Conservation (phyloP, 2,329 filamentous ascomycete species). For the Gaeumannomyces tritici region DNA sequence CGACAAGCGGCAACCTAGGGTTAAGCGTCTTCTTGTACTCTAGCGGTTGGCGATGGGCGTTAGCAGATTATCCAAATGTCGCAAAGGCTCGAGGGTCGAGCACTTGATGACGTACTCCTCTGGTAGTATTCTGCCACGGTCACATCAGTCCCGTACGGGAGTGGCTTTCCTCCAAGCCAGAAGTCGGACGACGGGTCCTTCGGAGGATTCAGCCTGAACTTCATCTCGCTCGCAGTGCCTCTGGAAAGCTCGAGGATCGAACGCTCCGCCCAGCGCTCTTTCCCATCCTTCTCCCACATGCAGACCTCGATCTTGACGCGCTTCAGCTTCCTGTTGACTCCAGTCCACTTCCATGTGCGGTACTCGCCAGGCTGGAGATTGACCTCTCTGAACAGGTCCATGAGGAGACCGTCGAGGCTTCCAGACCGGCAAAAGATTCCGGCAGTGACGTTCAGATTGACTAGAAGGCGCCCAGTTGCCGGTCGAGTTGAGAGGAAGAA, state of each 20-base stretch:
- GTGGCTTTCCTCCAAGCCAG: slow-evolving; percentile 15
- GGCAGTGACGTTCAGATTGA: slow-evolving; percentile 47
- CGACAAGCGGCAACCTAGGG: slow-evolving; percentile 48
- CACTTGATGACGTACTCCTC: slow-evolving; percentile 23
- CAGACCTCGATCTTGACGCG: not conserved
- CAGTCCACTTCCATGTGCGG: not conserved
- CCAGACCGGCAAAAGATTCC: slow-evolving; percentile 38
- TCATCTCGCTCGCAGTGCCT: slow-evolving; percentile 5
- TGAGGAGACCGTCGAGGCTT: slow-evolving; percentile 12
- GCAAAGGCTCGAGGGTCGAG: not conserved
- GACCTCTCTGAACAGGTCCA: not conserved
- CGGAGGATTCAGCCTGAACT: slow-evolving; percentile 6
- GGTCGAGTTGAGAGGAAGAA: slow-evolving; percentile 47
- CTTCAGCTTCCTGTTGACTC: not conserved
- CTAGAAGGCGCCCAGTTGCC: slow-evolving; percentile 40
- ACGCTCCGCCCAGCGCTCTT: slow-evolving; percentile 18
- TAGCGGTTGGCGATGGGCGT: not conserved
- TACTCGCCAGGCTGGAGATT: not conserved
- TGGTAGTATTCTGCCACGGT: slow-evolving; percentile 34
- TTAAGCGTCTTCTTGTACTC: slow-evolving; percentile 22
- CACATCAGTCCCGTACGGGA: slow-evolving; percentile 15
- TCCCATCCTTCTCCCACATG: slow-evolving; percentile 19
- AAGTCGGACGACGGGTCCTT: slow-evolving; percentile 19
- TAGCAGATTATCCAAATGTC: not conserved
- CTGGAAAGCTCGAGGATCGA: slow-evolving; percentile 17